These are phyloP conservation scores for Phytopythium helicoides DNA, from an alignment of 352 stramenopile genomes.

Conservation along the genomic window DNA sequence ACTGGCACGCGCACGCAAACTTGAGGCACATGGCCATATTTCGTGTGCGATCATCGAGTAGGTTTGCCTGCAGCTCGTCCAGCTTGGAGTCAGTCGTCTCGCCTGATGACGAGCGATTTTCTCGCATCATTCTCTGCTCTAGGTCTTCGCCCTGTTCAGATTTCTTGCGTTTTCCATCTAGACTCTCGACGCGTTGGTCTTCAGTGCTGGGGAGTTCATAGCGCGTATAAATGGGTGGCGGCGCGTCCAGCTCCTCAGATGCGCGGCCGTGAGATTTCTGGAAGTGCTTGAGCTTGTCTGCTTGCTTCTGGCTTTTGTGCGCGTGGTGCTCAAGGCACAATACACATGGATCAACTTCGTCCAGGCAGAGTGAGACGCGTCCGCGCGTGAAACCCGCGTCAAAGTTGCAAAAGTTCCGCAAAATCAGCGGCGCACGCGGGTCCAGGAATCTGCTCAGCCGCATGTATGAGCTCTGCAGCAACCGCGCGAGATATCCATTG, in stretches of 20 bases:
- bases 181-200: neutral
- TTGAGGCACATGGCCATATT: constrained; percentile 70
- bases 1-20: constrained; percentile 72
- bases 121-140: constrained; percentile 8
- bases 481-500: constrained; percentile 49
- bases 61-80: constrained; percentile 65
- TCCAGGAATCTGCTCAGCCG: constrained; percentile 72
- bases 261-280: constrained; percentile 1
- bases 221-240: constrained; percentile 9
- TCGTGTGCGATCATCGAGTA: constrained; percentile 64
- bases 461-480: constrained; percentile 44
- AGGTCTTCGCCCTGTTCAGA: constrained; percentile 2
- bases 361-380: constrained; percentile 26
- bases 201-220: constrained; percentile 5
- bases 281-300: constrained; percentile 14
- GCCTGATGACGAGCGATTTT: constrained; percentile 11
- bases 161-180: neutral
- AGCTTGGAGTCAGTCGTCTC: constrained; percentile 16
- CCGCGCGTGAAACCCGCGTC: constrained; percentile 54
- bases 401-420: constrained; percentile 86
- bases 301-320: constrained; percentile 21
- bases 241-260: constrained; percentile 2
- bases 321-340: constrained; percentile 48
- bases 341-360: constrained; percentile 48
- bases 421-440: constrained; percentile 56